Base-by-base conservation (phyloP, 306 rosid species). In the Vachellia collinsii region DNA sequence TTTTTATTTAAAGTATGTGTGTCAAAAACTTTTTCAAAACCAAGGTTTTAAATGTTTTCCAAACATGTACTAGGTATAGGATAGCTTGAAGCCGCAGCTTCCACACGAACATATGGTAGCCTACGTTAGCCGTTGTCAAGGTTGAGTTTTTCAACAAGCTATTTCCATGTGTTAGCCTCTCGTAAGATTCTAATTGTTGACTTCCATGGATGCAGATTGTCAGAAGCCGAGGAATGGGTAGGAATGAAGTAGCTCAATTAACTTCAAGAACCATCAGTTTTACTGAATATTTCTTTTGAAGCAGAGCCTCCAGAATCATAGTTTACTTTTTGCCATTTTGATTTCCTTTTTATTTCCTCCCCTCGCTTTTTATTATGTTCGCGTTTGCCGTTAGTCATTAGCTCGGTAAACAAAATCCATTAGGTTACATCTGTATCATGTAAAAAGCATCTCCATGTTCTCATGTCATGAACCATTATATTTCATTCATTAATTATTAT, bases 161-260 rank as follows among this genome's bases (percentile, higher is more conserved):
- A 77, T 43, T 69, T 29, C 34, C 34, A 42, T 66, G 47, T 82
- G 44, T 79, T 48, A 50, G 75, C 80, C 51, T 71, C 74, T 56
- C 74, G 86, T 83, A 54, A n/a, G 80, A 81, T 79, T 75, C 79
- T 81, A 44, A 12, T 72, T 83, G 17, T 80, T 82, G 82, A 76
- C 81, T 91, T 91, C 71, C 81, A 83, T 75, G 51, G 84, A 83
- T 83, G 94, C 85, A 88, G 94, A 93, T 90, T 67, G 77, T 83
- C 85, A 80, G 92, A 85, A 84, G 89, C 79, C 41, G 88, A 83
- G 88, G 96, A 90, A 88, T 79, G 90, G 93, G 81, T 79, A 87
- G 78, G 85, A 74, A 74, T 29, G 34, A 0, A 29, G 93, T 79
- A 61, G 87, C 89, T 80, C 91, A 74, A 47, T 36, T 22, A 11